Evolutionary conservation across 2,329 filamentous ascomycete genomes (phyloP), one percentile per base, ranked within the genome.

Genomic region (Massarina eburnea): DNA sequence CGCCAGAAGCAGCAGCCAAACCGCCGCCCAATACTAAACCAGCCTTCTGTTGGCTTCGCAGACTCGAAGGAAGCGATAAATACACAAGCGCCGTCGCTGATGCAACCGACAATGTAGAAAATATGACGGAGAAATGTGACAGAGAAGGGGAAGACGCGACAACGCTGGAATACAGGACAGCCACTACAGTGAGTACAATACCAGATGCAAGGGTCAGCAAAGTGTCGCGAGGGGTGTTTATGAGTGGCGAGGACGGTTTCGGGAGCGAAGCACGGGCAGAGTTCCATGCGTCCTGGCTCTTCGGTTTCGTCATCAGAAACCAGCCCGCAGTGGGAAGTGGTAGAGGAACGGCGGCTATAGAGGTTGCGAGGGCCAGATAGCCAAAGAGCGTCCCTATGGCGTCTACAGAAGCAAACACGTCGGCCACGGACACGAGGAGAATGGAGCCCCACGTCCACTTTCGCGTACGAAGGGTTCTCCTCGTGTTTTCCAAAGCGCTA

Each of bases 291-390:
- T 53, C 49, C 26, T 60, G 51, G 19, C 43, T 46, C 36, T 63
- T 57, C 10, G 41, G 40, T 4, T 51, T 55, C 8, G 64, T 67
- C 43, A 57, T 56, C 27, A 68, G 36, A 10, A 62, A 61, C 59
- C 59, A 67, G 14, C 58, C 66, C 35, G 62, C 50, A 14, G 63
- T 61, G 17, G 70, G 68, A 27, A 80, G 72, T 22, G 78, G 76
- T 14, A 75, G 76, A n/a, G 75, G 75, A n/a, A 79, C 53, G 8
- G 74, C 58, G 27, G 79, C 68, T 4, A 78, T 58, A 0, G 78
- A 77, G 12, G 67, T 48, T 27, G 71, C 51, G 41, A 82, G 61
- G 17, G 76, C 72, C 20, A 74, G 35, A 48, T 80, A 78, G 21
- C 79, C 78, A 29, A 74, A 48, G 9, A 75, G 21, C 2, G 74